Base-by-base conservation (phyloP, 352 stramenopile genomes). In the Achlya hypogyna region DNA sequence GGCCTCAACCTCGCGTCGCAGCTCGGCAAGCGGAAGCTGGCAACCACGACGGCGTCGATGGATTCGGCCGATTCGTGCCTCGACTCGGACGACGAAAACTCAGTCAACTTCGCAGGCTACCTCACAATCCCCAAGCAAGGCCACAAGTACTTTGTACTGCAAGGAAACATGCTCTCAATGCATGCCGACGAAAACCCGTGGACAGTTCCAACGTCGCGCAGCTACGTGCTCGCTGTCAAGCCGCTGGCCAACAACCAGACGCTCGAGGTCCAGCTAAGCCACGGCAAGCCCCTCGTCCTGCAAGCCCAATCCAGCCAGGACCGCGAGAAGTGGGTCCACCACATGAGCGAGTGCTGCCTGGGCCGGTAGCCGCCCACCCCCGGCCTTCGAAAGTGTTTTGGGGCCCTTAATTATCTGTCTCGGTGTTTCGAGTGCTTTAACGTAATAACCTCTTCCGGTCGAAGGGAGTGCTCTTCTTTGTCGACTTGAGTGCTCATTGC, bases 151-250 rank as follows among this genome's bases (percentile, higher is more conserved):
- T 92, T 82, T 70, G 84, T 90, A 29, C 69, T 92, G 40, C 84
- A 92, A 71, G 84, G 78, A 63, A 83, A 63, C 49, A 89, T 93
- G 84, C 89, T 93, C 47, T 89, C 84, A 0, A 77, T 91, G 27
- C 90, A 93, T 71, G 84, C 90, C 51, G 88, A 78, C 49, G 82
- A 91, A 64, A 81, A 93, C 53, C 77, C 84, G 5, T 93, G 84
- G 84, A 81, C 82, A 1, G 84, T 93, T 5, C 84, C 84, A 9
- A 76, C 88, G 10, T 89, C 77, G 32, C 82, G 84, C 32, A 82
- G 80, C 6, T 93, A 93, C 71, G 81, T 93, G 43, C 87, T 77
- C 6, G 72, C 78, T 31, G 75, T 81, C 5, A 45, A 45, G 38
- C 77, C 87, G 62, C 88, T 89, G 72, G 77, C 86, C 54, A 86